Percentiles rank a stretch among this genome's conserved stretches.
phyloP scores from a whole-genome alignment of 352 stramenopile genomes.

The Phytophthora kernoviae region DNA sequence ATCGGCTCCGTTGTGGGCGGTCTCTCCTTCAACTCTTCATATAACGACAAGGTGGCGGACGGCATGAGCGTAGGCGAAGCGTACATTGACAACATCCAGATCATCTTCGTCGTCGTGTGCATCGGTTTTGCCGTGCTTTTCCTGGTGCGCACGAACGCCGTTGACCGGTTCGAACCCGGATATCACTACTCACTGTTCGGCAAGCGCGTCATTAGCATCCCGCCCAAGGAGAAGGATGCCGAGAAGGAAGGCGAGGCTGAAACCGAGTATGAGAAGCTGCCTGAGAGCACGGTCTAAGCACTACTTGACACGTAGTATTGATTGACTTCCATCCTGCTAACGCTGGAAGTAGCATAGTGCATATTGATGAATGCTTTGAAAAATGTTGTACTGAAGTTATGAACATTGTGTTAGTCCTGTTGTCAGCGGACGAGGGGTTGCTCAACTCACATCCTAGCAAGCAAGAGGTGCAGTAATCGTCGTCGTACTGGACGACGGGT shows the following conservation, averaged over 20 bases:
- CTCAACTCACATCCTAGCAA: conserved; percentile 6
- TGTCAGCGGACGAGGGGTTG: background rate
- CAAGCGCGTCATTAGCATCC: conserved; percentile 67
- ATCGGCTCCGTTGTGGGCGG: conserved; percentile 72
- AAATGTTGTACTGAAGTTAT: background rate
- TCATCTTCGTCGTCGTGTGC: conserved; percentile 68
- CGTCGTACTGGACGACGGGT: background rate
- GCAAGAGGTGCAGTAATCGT: conserved; percentile 7
- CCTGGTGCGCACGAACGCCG: conserved; percentile 66
- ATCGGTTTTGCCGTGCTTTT: conserved; percentile 68
- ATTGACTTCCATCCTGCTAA: background rate
- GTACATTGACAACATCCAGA: conserved; percentile 79
- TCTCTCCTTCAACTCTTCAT: conserved; percentile 74
- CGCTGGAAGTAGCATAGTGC: no score
- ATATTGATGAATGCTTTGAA: background rate
- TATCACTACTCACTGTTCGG: conserved; percentile 75
- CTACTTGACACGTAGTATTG: background rate
- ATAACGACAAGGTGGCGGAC: conserved; percentile 41
- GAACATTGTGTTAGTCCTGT: conserved; percentile 3
- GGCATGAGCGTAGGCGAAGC: conserved; percentile 54
- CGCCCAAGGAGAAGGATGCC: conserved; percentile 44
- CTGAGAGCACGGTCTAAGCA: conserved; percentile 15
- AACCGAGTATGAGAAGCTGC: conserved; percentile 9
- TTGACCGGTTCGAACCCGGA: conserved; percentile 67
- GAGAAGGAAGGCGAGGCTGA: conserved; percentile 24